Evolutionary conservation across 2,329 filamentous ascomycete genomes (phyloP), one percentile per base, ranked within the genome.

Genomic region (Trichothecium roseum): DNA sequence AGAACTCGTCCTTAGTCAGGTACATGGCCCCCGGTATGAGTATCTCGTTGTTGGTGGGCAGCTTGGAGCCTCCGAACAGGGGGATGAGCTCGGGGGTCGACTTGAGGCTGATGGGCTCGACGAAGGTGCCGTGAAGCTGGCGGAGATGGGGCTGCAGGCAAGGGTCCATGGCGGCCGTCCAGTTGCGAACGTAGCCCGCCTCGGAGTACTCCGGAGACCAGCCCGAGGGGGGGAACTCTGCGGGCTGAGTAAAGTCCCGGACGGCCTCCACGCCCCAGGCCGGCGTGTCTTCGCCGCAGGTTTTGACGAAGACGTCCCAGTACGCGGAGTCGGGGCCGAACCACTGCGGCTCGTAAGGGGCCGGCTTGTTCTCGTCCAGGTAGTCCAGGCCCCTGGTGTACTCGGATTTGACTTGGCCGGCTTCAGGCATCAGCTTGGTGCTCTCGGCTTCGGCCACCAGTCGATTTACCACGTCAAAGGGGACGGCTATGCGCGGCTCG

Each of bases 11-110:
- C 8, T 68, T 55, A 14, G 64, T 65, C 42, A 77, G 69, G 47
- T 82, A 82, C 69, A 76, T 77, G 47, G 72, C 74, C 5, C 73
- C 73, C 2, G 75, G 75, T 42, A 79, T 75, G 20, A 79, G 56
- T 36, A 80, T 76, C 46, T 80, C 75, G 43, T 72, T 78, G 49
- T 79, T 79, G 42, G 73, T 63, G 24, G 67, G 70, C 30, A 76
- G 63, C 50, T 80, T 80, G 46, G 69, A 78, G 42, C 76, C 74
- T 34, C 72, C 64, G 44, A 80, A 79, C 15, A 80, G 58, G 8
- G 76, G 75, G 10, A 78, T 57, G 12, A 79, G 58, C 37, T 72
- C 67, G 30, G 65, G 61, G 4, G 69, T 72, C 8, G 66, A 64
- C 12, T 64, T 57, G 34, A 74, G 54, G 31, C 62, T 68, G 30